phyloP scores from a whole-genome alignment of 305 asterid species.

The Stenogyne calaminthoides region DNA sequence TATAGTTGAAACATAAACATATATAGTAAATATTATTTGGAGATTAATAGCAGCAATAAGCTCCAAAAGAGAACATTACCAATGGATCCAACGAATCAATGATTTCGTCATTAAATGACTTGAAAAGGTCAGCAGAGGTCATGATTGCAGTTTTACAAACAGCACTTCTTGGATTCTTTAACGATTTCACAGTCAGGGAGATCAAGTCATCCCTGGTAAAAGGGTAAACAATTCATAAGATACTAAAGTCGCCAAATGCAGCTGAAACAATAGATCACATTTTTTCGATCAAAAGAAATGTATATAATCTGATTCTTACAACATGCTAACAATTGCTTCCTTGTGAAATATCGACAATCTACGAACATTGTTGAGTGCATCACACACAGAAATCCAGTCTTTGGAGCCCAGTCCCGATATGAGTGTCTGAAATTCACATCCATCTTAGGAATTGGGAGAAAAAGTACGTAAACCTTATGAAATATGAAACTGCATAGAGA shows the following conservation, averaged over 20 bases:
- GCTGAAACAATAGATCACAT: constrained; percentile 7
- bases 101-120: constrained; percentile 64
- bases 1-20: constrained; percentile 20
- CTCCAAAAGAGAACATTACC: constrained; percentile 45
- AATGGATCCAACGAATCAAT: constrained; percentile 73
- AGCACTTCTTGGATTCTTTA: constrained; percentile 87
- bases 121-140: constrained; percentile 80
- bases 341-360: constrained; percentile 72
- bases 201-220: constrained; percentile 62
- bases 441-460: constrained; percentile 8
- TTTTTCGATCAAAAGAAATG: constrained; percentile 15
- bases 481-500: background rate
- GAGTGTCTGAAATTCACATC: constrained; percentile 49
- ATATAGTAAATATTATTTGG: constrained; percentile 20
- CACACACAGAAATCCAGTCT: constrained; percentile 86
- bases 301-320: constrained; percentile 55
- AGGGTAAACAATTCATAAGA: constrained; percentile 21
- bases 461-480: background rate
- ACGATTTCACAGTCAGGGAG: constrained; percentile 64
- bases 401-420: constrained; percentile 72
- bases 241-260: constrained; percentile 25
- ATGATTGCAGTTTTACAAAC: constrained; percentile 91
- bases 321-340: constrained; percentile 61
- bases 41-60: constrained; percentile 9
- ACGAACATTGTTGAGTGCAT: constrained; percentile 79